Conservation (phyloP, 352 stramenopile genomes). For the Blastocystis sp. region DNA sequence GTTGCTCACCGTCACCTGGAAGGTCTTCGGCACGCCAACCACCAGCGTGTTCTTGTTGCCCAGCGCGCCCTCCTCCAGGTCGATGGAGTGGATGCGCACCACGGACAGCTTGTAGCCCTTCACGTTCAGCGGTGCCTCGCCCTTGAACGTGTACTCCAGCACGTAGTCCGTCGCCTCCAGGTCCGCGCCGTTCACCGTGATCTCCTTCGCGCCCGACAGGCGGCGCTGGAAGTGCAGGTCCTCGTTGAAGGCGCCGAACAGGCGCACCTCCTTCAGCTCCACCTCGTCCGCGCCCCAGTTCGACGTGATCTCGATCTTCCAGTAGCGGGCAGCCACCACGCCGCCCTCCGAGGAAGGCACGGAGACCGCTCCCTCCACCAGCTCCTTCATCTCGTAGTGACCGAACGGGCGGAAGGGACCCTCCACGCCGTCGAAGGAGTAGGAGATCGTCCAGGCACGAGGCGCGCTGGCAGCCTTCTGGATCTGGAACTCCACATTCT, state of each 20-base stretch:
- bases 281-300: constrained; percentile 55
- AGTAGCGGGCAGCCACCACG: constrained; percentile 62
- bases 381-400: neutral
- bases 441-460: constrained; percentile 64
- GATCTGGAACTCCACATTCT: constrained; percentile 36
- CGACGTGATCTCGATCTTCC: constrained; percentile 66
- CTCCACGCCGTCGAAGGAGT: constrained; percentile 46
- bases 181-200: constrained; percentile 23
- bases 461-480: constrained; percentile 38
- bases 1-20: constrained; percentile 57
- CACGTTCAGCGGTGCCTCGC: constrained; percentile 22
- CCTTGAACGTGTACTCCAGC: constrained; percentile 59
- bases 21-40: constrained; percentile 50
- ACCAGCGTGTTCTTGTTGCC: constrained; percentile 54
- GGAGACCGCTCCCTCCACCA: constrained; percentile 44
- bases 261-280: constrained; percentile 59
- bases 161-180: constrained; percentile 59
- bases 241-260: constrained; percentile 14
- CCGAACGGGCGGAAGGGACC: constrained; percentile 34
- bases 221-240: constrained; percentile 13
- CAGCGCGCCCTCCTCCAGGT: constrained; percentile 3
- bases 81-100: constrained; percentile 39
- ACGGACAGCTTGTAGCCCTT: constrained; percentile 49
- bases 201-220: constrained; percentile 33
- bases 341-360: constrained; percentile 5